Evolutionary conservation across 345 rosid species (phyloP).

Genomic region (Melaleuca alternifolia): DNA sequence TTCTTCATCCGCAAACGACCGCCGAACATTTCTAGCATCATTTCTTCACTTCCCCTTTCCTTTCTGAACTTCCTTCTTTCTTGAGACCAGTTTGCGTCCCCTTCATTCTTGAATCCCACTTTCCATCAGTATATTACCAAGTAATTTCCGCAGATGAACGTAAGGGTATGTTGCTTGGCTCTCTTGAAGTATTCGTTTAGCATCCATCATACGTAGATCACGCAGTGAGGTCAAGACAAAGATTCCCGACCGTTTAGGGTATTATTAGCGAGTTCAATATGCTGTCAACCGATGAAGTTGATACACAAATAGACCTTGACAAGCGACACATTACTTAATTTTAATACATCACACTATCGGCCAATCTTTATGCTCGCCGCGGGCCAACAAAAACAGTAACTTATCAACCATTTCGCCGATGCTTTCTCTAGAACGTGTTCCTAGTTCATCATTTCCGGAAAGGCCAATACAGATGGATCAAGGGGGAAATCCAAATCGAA

Average conservation of each 20-base stretch:
- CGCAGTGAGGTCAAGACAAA: not conserved
- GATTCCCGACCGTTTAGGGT: not conserved
- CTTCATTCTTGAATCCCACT: not conserved
- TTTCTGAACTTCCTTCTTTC: not conserved
- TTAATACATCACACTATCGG: not conserved
- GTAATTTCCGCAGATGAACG: not conserved
- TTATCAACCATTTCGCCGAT: not conserved
- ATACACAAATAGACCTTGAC: not conserved
- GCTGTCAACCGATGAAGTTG: not conserved
- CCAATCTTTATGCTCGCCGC: not conserved
- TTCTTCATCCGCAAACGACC: not conserved
- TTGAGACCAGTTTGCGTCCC: not conserved
- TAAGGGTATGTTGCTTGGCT: not conserved
- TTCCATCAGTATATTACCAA: not conserved
- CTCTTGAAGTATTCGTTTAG: not conserved
- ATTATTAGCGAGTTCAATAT: not conserved
- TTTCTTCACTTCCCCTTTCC: not conserved
- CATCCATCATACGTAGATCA: not conserved
- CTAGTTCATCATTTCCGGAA: not conserved
- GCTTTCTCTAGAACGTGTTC: not conserved
- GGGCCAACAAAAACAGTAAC: not conserved
- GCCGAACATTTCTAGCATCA: not conserved
- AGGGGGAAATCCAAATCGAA: no score
- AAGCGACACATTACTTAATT: not conserved
- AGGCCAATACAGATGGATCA: no score